Conservation (phyloP, 495 filamentous ascomycete genomes). For the Penicillium chermesinum region DNA sequence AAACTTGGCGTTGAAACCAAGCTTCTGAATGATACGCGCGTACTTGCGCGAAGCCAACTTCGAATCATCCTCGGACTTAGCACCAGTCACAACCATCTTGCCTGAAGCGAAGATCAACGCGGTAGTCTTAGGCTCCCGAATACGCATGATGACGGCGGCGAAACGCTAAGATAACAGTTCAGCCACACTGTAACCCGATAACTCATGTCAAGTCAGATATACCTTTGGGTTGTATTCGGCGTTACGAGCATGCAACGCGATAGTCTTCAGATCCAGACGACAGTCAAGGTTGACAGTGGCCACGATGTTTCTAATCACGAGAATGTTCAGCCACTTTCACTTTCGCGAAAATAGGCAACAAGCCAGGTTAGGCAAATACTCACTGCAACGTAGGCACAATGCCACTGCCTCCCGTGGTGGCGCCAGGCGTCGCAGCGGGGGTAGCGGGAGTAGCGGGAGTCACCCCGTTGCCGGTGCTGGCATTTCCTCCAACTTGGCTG, state of each 20-base stretch:
- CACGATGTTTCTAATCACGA: slow-evolving; percentile 93
- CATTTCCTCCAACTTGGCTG: slow-evolving; percentile 56
- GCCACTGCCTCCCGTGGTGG: slow-evolving; percentile 73
- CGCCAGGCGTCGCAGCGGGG: slow-evolving; percentile 87
- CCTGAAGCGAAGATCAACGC: slow-evolving; percentile 96
- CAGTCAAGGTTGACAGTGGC: slow-evolving; percentile 99
- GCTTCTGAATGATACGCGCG: slow-evolving; percentile 98
- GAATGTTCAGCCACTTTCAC: slow-evolving; percentile 49
- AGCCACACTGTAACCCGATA: slow-evolving; percentile 44
- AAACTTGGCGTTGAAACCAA: slow-evolving; percentile 99
- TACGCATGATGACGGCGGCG: slow-evolving; percentile 99
- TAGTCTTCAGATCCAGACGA: slow-evolving; percentile 97
- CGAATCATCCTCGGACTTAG: slow-evolving; percentile 97
- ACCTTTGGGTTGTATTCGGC: slow-evolving; percentile 98
- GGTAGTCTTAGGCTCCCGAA: slow-evolving; percentile 97
- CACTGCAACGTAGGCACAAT: slow-evolving; percentile 98
- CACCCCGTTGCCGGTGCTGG: slow-evolving; percentile 72
- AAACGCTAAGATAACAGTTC: slow-evolving; percentile 75
- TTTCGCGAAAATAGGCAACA: slow-evolving; percentile 27
- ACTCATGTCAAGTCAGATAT: slow-evolving; percentile 44
- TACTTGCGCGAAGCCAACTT: slow-evolving; percentile 97
- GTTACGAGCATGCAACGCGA: slow-evolving; percentile 95
- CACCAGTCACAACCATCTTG: slow-evolving; percentile 99
- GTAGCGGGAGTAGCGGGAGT: slow-evolving; percentile 94
- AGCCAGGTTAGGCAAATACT: slow-evolving; percentile 61